These are phyloP conservation scores for Aspergillus heteromorphus DNA, from an alignment of 495 filamentous ascomycete species.

Conservation along the genomic window DNA sequence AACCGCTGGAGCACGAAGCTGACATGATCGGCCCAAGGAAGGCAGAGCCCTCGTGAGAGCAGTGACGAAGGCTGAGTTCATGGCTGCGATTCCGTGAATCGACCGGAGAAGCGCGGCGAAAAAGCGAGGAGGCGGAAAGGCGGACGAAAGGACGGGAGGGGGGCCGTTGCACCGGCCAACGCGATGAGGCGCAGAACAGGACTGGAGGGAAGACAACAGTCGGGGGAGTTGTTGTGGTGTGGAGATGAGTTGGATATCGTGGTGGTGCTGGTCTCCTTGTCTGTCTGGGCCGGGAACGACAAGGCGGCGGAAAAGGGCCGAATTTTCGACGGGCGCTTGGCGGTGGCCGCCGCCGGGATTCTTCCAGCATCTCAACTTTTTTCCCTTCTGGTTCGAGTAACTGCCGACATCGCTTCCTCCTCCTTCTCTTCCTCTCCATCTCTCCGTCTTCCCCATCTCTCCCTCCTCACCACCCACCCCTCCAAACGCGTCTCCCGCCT, in stretches of 20 bases:
- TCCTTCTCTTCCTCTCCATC: conserved; percentile 21
- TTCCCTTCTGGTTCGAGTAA: conserved; percentile 27
- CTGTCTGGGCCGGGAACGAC: conserved; percentile 30
- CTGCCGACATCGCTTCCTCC: conserved; percentile 24
- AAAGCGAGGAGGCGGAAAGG: neutral
- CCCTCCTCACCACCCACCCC: neutral
- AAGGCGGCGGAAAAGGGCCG: conserved; percentile 34
- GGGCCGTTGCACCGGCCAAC: neutral
- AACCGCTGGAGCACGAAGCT: conserved; percentile 13
- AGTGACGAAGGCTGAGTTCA: conserved; percentile 35
- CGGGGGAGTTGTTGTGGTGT: no score
- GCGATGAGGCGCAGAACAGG: conserved; percentile 3
- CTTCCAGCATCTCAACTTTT: conserved; percentile 36
- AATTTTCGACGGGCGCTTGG: conserved; percentile 46
- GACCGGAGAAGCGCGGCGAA: neutral
- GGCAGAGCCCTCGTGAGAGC: conserved; percentile 31
- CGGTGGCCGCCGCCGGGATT: neutral
- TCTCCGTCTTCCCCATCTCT: conserved; percentile 11
- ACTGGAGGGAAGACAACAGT: no score
- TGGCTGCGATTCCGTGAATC: conserved; percentile 15
- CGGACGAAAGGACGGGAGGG: neutral
- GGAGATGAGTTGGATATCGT: no score
- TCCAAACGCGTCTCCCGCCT: neutral
- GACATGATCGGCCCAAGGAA: conserved; percentile 29
- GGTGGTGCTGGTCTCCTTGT: conserved; percentile 3